phyloP scores from a whole-genome alignment of 805 yeast genomes.

The Millerozyma miso region DNA sequence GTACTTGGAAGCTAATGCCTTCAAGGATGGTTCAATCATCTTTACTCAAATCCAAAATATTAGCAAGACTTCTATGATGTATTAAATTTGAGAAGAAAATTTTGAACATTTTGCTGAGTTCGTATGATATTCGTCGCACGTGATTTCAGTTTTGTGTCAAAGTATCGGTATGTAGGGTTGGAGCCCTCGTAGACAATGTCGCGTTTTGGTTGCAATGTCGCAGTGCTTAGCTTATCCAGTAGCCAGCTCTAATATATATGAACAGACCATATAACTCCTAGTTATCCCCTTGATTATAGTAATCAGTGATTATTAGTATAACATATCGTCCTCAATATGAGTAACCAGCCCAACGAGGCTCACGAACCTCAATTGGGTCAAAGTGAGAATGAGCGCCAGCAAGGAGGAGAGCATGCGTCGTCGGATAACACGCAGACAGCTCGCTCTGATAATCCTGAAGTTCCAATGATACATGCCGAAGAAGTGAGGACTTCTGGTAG shows the following conservation, averaged over 20 bases:
- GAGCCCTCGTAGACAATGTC: background rate
- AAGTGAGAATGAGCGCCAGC: background rate
- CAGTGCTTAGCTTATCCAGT: background rate
- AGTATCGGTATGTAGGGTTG: background rate
- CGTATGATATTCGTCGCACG: background rate
- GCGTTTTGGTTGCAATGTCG: background rate
- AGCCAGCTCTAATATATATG: background rate
- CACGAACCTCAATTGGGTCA: background rate
- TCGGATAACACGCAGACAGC: background rate
- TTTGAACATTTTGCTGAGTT: background rate
- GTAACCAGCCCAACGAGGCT: background rate
- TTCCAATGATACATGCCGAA: background rate
- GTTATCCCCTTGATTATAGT: background rate
- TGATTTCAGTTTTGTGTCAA: background rate
- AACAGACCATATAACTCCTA: background rate
- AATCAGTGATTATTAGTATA: too few species aligned
- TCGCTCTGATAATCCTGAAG: background rate
- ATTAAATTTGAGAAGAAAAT: background rate
- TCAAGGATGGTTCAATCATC: constrained; percentile 98
- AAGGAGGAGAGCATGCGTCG: background rate
- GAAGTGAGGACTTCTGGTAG: background rate
- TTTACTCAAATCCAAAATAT: constrained; percentile 11
- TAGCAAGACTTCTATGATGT: background rate
- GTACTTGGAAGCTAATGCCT: constrained; percentile 98
- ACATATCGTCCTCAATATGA: background rate